Evolutionary conservation across 768 basidiomycete genomes (phyloP).

Genomic region (Lactarius evosmus): DNA sequence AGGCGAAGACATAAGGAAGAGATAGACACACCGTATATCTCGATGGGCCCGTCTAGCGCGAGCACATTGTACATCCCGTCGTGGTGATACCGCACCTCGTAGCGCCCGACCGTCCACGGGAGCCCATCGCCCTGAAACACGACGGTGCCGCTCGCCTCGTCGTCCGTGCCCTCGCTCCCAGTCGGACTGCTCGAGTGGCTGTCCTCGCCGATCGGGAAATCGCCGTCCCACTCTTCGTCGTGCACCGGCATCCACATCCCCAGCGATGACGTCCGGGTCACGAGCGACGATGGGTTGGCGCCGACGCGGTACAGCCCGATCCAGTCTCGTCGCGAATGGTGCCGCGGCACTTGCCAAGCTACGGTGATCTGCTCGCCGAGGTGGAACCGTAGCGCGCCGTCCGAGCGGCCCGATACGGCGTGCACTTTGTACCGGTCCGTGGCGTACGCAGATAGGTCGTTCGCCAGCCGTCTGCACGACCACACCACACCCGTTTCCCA

Average conservation of each 20-base stretch:
- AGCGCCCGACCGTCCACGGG: conserved; percentile 82
- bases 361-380: conserved; percentile 88
- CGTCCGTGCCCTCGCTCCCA: conserved; percentile 34
- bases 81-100: conserved; percentile 94
- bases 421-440: conserved; percentile 72
- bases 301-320: conserved; percentile 90
- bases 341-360: conserved; percentile 80
- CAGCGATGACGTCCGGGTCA: conserved; percentile 80
- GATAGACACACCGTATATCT: conserved; percentile 74
- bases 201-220: conserved; percentile 55
- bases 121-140: conserved; percentile 75
- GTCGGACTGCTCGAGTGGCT: conserved; percentile 31
- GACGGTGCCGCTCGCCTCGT: conserved; percentile 58
- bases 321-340: conserved; percentile 93
- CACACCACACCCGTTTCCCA: background rate
- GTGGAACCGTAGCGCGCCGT: conserved; percentile 63
- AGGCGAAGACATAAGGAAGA: background rate
- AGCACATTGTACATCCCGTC: conserved; percentile 98
- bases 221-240: conserved; percentile 91
- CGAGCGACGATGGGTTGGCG: conserved; percentile 76
- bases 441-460: conserved; percentile 77
- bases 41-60: conserved; percentile 77
- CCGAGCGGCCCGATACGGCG: conserved; percentile 50
- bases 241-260: conserved; percentile 95
- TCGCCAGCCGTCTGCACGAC: conserved; percentile 72